Conservation (phyloP, 2,329 filamentous ascomycete genomes). For the Exophiala xenobiotica region DNA sequence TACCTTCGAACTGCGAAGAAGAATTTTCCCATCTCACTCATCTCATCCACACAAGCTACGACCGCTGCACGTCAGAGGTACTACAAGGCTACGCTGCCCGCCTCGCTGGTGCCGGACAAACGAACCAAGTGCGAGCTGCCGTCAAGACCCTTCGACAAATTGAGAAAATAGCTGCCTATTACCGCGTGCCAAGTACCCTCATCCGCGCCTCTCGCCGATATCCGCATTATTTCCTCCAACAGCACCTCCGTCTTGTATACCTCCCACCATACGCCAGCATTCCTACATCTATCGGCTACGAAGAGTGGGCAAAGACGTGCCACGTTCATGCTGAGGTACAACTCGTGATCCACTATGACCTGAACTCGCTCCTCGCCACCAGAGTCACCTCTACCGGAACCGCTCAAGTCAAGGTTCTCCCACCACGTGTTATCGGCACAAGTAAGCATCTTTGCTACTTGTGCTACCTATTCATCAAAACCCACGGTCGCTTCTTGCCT, state of each 20-base stretch:
- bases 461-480: conserved; percentile 29
- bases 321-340: conserved; percentile 31
- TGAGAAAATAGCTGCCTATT: conserved; percentile 27
- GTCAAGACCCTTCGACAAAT: conserved; percentile 22
- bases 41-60: conserved; percentile 13
- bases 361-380: not conserved
- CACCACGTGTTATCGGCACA: conserved; percentile 26
- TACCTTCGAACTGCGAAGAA: not conserved
- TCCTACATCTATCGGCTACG: conserved; percentile 5
- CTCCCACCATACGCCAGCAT: conserved; percentile 13
- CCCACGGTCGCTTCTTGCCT: conserved; percentile 18
- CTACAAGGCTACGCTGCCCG: conserved; percentile 6
- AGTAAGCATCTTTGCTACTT: conserved; percentile 30
- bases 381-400: too few species aligned
- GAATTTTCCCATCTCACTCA: not conserved
- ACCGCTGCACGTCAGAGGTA: conserved; percentile 9
- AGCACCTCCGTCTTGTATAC: conserved; percentile 5
- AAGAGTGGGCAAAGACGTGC: conserved; percentile 8
- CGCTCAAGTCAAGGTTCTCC: too few species aligned
- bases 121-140: conserved; percentile 17
- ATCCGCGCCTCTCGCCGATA: conserved; percentile 8
- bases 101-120: conserved; percentile 8
- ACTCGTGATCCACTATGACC: conserved; percentile 26
- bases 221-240: conserved; percentile 3
- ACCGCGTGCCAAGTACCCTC: conserved; percentile 18